These are phyloP conservation scores for Trametes villosa DNA, from an alignment of 768 basidiomycete species.

Conservation along the genomic window DNA sequence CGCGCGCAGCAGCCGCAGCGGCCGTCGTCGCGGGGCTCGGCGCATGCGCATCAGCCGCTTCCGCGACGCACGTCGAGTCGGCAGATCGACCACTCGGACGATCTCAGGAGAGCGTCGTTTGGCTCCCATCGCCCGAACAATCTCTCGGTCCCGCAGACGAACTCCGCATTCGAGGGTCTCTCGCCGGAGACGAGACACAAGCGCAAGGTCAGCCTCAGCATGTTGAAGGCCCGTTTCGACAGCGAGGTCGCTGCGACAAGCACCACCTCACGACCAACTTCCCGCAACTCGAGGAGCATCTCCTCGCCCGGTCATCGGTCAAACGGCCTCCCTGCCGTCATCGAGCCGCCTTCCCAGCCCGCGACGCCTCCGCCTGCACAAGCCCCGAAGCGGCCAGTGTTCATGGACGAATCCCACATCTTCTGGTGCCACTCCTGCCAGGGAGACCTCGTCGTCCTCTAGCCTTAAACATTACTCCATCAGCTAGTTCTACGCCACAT, in stretches of 20 bases:
- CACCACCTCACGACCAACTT: constrained; percentile 43
- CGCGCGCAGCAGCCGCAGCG: constrained; percentile 45
- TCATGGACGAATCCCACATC: constrained; percentile 85
- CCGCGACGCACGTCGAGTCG: constrained; percentile 54
- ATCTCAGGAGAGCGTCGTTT: constrained; percentile 44
- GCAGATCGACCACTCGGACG: constrained; percentile 45
- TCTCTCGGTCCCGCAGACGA: constrained; percentile 39
- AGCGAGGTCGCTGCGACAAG: constrained; percentile 63
- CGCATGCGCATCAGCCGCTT: constrained; percentile 52
- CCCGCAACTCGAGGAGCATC: constrained; percentile 41
- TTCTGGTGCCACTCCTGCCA: constrained; percentile 88
- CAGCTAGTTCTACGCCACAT: background rate
- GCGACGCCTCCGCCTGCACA: constrained; percentile 29
- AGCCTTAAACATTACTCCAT: constrained; percentile 11
- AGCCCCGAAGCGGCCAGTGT: constrained; percentile 58
- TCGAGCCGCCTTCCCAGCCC: constrained; percentile 33
- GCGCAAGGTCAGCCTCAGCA: constrained; percentile 80
- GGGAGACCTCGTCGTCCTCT: constrained; percentile 82
- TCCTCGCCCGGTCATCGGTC: constrained; percentile 50
- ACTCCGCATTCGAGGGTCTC: constrained; percentile 67
- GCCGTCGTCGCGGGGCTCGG: constrained; percentile 40
- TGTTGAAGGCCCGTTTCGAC: constrained; percentile 91
- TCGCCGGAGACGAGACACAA: constrained; percentile 81
- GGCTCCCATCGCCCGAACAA: constrained; percentile 30
- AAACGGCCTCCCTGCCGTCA: constrained; percentile 34